Evolutionary conservation across 208 protist genomes (phyloP), one percentile per base, ranked within the genome.

Genomic region (Kentomonas sorsogonicus): DNA sequence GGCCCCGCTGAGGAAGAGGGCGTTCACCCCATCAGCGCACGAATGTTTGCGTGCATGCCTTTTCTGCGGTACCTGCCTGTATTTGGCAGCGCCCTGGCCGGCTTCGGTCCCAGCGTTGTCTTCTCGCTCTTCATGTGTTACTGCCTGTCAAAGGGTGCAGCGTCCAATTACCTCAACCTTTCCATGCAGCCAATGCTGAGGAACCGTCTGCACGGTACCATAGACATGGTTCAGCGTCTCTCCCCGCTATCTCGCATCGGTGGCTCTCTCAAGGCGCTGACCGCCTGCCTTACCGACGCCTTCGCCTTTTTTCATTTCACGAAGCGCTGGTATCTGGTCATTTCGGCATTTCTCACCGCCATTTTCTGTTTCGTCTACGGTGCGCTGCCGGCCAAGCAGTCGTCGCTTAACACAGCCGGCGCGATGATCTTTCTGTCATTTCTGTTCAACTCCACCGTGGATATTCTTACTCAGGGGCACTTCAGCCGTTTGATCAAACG

Each of bases 401-500:
- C 60, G 15, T 52, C 43, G 9, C 27, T 18, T 20, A 40, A 74
- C 16, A 57, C 60, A 4, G 79, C 64, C 6, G 56, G 31, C 18
- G 71, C 54, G 16, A 66, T 87, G 29, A 67, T 86, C 60, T 86
- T 87, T 50, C 53, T 87, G 15, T 74, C 68, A 7, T 55, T 41
- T 20, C 84, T 68, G 34, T 63, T 71, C 41, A 85, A 77, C 57
- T 69, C 77, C 25, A 83, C 78, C 53, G 63, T 91, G 47, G 83
- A 91, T 55, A 83, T 88, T 53, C 72, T 91, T 7, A 81, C 77
- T 2, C 67, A 91, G 59, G 83, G 83, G 25, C 77, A 82, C 56
- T 91, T 88, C 79, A 88, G 77, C 36, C 74, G 78, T n/a, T 51
- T 87, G 43, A 84, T 91, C 27, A 73, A 72, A 16, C 29, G 61